A percentile compares a stretch with the other conserved stretches of the same genome.
These are phyloP conservation scores for Diplocarpon rosae DNA, from an alignment of 2,329 filamentous ascomycete genomes.

Conservation along the genomic window DNA sequence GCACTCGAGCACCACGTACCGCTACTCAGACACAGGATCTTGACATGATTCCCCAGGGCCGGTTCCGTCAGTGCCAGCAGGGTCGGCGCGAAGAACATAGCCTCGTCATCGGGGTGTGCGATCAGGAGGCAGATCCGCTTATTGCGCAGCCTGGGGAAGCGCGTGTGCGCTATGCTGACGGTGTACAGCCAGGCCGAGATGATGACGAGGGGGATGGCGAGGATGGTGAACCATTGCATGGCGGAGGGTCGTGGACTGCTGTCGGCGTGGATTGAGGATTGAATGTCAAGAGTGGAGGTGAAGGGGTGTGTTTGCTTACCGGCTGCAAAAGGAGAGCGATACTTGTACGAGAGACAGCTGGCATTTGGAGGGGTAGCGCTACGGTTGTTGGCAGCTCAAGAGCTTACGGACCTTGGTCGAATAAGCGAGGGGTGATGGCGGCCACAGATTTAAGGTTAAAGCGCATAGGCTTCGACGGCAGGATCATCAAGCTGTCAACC, in stretches of 20 bases:
- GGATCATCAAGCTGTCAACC: too few relatives aligned
- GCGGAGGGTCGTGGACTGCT: background rate
- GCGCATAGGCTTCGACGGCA: too few relatives aligned
- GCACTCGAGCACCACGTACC: slow-evolving; percentile 36
- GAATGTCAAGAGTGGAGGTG: background rate
- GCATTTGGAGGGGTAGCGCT: too few relatives aligned
- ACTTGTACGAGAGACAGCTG: too few relatives aligned
- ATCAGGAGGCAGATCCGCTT: slow-evolving; percentile 89
- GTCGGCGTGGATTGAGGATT: background rate
- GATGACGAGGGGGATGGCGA: slow-evolving; percentile 30
- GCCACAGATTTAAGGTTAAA: background rate
- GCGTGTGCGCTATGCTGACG: slow-evolving; percentile 28
- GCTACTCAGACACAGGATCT: slow-evolving; percentile 85
- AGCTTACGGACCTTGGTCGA: too few relatives aligned
- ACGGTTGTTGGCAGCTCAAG: too few relatives aligned
- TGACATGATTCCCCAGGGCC: slow-evolving; percentile 76
- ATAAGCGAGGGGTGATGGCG: background rate
- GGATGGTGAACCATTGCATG: slow-evolving; percentile 23
- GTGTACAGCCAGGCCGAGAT: slow-evolving; percentile 30
- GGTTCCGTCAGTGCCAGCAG: slow-evolving; percentile 74
- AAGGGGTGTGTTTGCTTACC: background rate
- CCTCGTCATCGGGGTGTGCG: slow-evolving; percentile 95
- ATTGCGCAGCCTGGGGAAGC: slow-evolving; percentile 59
- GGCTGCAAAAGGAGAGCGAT: too few relatives aligned
- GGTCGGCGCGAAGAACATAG: slow-evolving; percentile 96